Base-by-base conservation (phyloP, 345 rosid genomes). In the Viola odorata region DNA sequence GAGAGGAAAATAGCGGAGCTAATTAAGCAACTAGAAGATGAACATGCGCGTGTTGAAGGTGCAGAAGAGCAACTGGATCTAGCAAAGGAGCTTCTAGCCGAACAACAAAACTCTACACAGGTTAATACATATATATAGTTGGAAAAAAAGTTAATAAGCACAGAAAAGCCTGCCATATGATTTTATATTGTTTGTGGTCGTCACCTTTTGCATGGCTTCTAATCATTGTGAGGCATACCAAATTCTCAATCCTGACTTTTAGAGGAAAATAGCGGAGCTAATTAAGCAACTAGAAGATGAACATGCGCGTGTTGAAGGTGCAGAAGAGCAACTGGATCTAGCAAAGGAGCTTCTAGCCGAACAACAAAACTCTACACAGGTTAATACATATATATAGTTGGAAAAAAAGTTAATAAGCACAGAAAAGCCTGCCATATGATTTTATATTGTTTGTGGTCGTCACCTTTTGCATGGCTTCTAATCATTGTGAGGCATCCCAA, bases 1-100 rank as follows among this genome's bases (percentile, higher is more conserved):
- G 96, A 91, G 81, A 75, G 80, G 64, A 86, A 84, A 74, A 81
- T 81, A 75, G 63, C 73, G 47, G 82, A 85, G 62, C 83, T 86
- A 44, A 77, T 64, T 47, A 80, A 78, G 80, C 79, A 84, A 73
- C 58, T 85, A 58, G 85, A 78, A 66, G 80, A 85, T n/a, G 70
- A 78, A 63, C 76, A 75, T 70, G 69, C 77, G 41, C 65, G 65
- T 69, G 79, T 66, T 70, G 78, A 78, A 64, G 76, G 45, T 51
- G 69, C 68, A 41, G 79, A 73, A 74, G 84, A 91, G 60, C 83
- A 86, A 65, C 64, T 85, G 60, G 63, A 77, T 65, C 61, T 52
- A 45, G 77, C 72, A 50, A 88, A 80, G 17, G 69, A 55, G 62
- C 77, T 74, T 75, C 72, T 70, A 57, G 74, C 67, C 44, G 92